These are phyloP conservation scores for Eutrema salsugineum DNA, from an alignment of 441 rosid genomes.

Conservation along the genomic window DNA sequence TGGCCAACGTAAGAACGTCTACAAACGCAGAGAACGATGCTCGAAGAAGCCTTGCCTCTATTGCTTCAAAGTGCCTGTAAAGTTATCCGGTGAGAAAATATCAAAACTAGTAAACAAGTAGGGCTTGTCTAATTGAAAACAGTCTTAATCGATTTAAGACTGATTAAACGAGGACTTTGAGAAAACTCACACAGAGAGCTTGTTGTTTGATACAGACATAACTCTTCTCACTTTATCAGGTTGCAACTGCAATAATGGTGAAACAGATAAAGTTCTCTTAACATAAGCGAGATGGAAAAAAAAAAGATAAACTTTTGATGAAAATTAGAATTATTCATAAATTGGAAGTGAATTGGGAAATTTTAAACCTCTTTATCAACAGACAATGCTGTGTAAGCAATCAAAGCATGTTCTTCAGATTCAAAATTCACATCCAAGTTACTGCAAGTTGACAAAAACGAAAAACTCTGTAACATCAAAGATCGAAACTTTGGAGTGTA, in stretches of 20 bases:
- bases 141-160: background rate
- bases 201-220: slow-evolving; percentile 62
- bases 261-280: background rate
- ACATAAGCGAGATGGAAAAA: background rate
- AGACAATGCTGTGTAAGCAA: slow-evolving; percentile 54
- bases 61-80: slow-evolving; percentile 78
- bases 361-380: slow-evolving; percentile 80
- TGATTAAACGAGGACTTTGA: background rate
- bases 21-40: slow-evolving; percentile 86
- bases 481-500: background rate
- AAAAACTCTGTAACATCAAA: background rate
- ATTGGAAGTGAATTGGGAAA: background rate
- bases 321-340: background rate
- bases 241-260: slow-evolving; percentile 63
- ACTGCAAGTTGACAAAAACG: slow-evolving; percentile 35
- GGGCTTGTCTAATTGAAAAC: background rate
- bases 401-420: slow-evolving; percentile 69
- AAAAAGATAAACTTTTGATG: background rate
- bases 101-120: background rate
- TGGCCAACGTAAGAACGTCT: slow-evolving; percentile 68
- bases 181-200: slow-evolving; percentile 68
- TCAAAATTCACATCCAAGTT: slow-evolving; percentile 72
- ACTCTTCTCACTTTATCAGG: slow-evolving; percentile 83
- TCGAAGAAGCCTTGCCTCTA: slow-evolving; percentile 88
- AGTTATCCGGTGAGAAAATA: background rate